Evolutionary conservation across 345 rosid genomes (phyloP), one percentile per base, ranked within the genome.

Genomic region (Lepidium didymum): DNA sequence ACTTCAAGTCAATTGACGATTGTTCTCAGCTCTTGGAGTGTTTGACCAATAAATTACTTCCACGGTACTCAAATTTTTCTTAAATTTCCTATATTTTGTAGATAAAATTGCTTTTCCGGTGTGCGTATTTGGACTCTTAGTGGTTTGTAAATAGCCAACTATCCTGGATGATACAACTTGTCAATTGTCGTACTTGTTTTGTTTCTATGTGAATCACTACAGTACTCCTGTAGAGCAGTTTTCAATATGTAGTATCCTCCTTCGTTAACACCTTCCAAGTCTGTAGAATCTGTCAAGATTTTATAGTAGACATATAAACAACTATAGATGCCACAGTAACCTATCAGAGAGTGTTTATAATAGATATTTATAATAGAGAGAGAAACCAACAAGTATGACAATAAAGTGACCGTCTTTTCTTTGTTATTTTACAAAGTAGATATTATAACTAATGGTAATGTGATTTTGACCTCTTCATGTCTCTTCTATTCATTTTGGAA

Each of bases 21-120:
- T 54, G 78, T 15, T 73, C 80, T 75, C 84, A 78, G 75, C 91
- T 93, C 69, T 77, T 88, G 85, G 85, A 85, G 51, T 90, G 97
- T 80, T 79, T 80, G 79, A 82, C 90, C 62, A 53, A 66, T 64
- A 84, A 81, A 70, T 67, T 90, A 69, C 83, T 93, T 67, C 89
- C 96, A 75, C 76, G 97, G 98, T 93, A 93, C 54, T 45, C 67
- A 63, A 13, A 38, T 16, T 61, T 70, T 44, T 71, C 78, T 70
- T 46, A n/a, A 58, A 8, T 58, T 16, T 69, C 68, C 33, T 58
- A 50, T 25, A 54, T 70, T 53, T 38, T 8, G 54, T 49, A 18
- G 43, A 56, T 56, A 49, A 38, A 21, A 38, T 57, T 41, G 62
- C 51, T 59, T 50, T 71, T 31, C 65, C 38, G 36, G 21, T 0